Base-by-base conservation (phyloP, 352 stramenopile genomes). In the Globisporangium middletonii region DNA sequence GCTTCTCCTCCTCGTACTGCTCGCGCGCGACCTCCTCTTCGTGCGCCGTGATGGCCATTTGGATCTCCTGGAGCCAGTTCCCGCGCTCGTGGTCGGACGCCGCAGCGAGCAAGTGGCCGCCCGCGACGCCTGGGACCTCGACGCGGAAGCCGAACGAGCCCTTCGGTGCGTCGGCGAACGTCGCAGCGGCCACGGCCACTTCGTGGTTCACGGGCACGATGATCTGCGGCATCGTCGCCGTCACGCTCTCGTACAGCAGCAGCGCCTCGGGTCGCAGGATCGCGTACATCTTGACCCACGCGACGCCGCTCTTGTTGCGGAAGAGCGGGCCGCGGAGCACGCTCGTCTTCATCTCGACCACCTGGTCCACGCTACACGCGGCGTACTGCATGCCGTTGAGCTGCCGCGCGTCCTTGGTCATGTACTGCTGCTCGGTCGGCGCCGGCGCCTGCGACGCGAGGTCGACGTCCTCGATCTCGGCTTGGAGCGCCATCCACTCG, bases 361-460 rank as follows among this genome's bases (percentile, higher is more conserved):
- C 77, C 6, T 85, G 55, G 48, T 79, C 72, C 13, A 88, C 77
- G 37, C 74, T 86, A 43, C 82, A 87, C 26, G 74, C 72, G 3
- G 82, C 82, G 59, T 92, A 92, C 55, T 92, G 79, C 82, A 92
- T 92, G 51, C 82, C 82, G 45, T 90, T 90, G 28, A 92, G 68
- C 60, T 69, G 63, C 11, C 70, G 64, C 18, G 73, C 73, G 59
- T 86, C 72, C 49, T 72, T 72, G 46, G 72, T 88, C 57, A 85
- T 76, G 42, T 72, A 86, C 48, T 72, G 59, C 50, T 77, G 58
- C 46, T 87, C 77, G 23, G 78, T 59, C 30, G 72, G 59, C 1
- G 42, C 62, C 0, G 67, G 63, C 3, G 65, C 62, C 26, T 68
- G 43, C 6, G 71, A 76, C 33, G 74, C 61, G 16, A 92, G 53